Evolutionary conservation across 345 rosid species (phyloP).

Genomic region (Turritis glabra): DNA sequence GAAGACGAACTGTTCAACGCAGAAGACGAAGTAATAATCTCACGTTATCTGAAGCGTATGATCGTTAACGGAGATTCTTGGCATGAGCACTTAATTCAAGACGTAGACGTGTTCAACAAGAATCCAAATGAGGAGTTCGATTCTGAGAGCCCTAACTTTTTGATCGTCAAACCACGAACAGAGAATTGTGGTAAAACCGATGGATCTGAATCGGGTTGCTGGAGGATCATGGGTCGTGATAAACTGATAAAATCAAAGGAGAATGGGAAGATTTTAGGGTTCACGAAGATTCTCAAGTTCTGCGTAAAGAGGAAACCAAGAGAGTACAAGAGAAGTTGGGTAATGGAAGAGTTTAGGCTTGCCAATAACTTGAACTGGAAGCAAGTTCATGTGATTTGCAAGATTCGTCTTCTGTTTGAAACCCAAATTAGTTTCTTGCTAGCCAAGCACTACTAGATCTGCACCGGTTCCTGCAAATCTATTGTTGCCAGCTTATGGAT

Average conservation of each 20-base stretch:
- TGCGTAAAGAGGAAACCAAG: not conserved
- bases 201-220: slow-evolving; percentile 7
- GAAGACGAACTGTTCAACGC: not conserved
- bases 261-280: slow-evolving; percentile 15
- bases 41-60: not conserved
- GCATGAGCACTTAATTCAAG: not conserved
- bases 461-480: not conserved
- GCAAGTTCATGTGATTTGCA: slow-evolving; percentile 17
- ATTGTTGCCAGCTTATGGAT: not conserved
- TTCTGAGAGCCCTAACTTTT: not conserved
- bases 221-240: slow-evolving; percentile 17
- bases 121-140: not conserved
- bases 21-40: not conserved
- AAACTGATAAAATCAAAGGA: not conserved
- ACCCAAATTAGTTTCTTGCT: slow-evolving; percentile 2
- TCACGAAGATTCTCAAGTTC: slow-evolving; percentile 29
- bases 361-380: not conserved
- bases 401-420: slow-evolving; percentile 1
- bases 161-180: not conserved
- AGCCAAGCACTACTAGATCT: not conserved
- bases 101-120: slow-evolving; percentile 17
- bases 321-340: not conserved
- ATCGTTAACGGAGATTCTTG: not conserved
- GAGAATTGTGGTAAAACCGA: not conserved
- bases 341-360: slow-evolving; percentile 17